Evolutionary conservation across 768 basidiomycete genomes (phyloP), one percentile per base, ranked within the genome.

Genomic region (Rhodotorula graminis): DNA sequence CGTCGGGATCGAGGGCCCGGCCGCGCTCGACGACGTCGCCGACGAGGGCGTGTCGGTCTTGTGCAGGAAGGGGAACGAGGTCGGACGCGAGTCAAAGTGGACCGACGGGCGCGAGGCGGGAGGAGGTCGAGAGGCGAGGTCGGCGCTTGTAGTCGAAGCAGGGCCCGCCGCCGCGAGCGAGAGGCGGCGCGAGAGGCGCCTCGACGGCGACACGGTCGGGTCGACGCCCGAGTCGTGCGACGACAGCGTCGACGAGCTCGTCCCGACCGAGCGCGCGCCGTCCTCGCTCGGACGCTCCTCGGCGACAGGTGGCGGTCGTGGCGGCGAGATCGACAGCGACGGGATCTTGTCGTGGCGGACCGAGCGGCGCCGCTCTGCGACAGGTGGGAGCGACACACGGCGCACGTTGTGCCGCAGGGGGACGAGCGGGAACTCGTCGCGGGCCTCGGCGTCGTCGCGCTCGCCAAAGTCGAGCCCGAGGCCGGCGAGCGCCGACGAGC

Each of bases 251-350:
- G 71, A 72, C 25, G 62, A 64, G 47, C 58, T 64, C 10, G 61
- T 67, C 31, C 56, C 58, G 14, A 46, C 44, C 44, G 44, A 46
- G 44, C 12, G 44, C 25, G 56, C 23, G 40, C 29, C 40, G 33
- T 75, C 74, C n/a, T 65, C 64, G 56, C 52, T 63, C 37, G 55
- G 23, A 11, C 58, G 50, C 29, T 50, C 64, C 37, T 3, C 49
- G 49, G 23, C 37, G 9, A 9, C 37, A 37, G 37, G 49, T 6
- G 29, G 31, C 15, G 14, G 27, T 11, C 21, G 21, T 8, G 49
- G 70, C 5, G 74, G 70, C 9, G 68, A 69, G 57, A 75, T 61
- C 27, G 74, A 55, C 23, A 75, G 40, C 8, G 70, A 72, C 25
- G 70, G 74, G 12, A 72, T 49, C 18, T 63, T 47, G 27, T 55